Evolutionary conservation across 306 rosid species (phyloP), one percentile per base, ranked within the genome.

Genomic region (Rosa rugosa): DNA sequence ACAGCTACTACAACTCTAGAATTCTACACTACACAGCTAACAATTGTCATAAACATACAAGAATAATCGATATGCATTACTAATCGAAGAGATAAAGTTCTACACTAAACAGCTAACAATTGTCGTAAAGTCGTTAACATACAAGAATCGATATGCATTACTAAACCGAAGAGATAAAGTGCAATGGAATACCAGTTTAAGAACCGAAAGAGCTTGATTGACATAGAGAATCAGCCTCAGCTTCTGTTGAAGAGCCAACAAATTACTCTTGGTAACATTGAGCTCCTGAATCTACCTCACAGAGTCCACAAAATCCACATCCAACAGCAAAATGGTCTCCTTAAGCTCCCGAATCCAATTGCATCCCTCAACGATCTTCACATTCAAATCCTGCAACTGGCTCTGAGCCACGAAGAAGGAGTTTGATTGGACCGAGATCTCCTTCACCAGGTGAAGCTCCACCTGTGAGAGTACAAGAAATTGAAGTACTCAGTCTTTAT

Each of bases 361-460:
- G 23, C 99, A 96, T 0, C 98, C 99, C 67, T 90, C 96, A 5
- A 93, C 90, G 77, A 96, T 93, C 91, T 93, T 91, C 5, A 83
- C 90, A 50, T 96, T 86, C 70, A 96, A 87, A 84, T 96, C 99
- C 83, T 96, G 91, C 51, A 96, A 69, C 90, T 93, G 97, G 4
- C 94, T 94, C 85, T 96, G 96, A 31, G 99, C 99, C 86, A 93
- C 99, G 56, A 96, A 96, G 87, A 96, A 96, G 12, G 99, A 96
- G n/a, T 88, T 87, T n/a, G 98, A 96, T 1, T 97, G 84, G n/a
- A 96, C 78, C 70, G 99, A 93, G 86, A 96, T 93, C 91, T 96
- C 99, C 82, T 89, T 93, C 60, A 96, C 99, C 51, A 96, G 84
- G 84, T 96, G 99, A 72, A 96, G 82, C 82, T 96, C 99, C 77